phyloP scores from a whole-genome alignment of 2,329 filamentous ascomycete genomes.

The Elsinoe batatas region DNA sequence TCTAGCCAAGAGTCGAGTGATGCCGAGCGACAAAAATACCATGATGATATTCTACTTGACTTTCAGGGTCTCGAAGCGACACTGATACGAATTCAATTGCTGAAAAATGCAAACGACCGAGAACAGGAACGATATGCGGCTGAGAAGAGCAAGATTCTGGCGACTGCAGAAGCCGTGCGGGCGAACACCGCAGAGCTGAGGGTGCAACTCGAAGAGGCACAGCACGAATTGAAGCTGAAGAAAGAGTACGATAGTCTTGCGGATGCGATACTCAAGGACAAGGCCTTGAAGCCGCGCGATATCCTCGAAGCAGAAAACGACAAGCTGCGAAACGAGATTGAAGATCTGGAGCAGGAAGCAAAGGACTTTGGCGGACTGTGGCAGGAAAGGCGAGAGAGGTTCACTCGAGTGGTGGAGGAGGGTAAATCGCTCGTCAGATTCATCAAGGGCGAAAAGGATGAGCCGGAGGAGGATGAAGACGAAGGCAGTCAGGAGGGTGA shows the following conservation, averaged over 20 bases:
- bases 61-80: conserved; percentile 81
- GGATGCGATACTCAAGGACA: conserved; percentile 74
- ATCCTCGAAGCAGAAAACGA: conserved; percentile 69
- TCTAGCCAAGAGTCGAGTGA: conserved; percentile 22
- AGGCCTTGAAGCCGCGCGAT: conserved; percentile 68
- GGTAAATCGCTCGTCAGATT: conserved; percentile 74
- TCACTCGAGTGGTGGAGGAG: conserved; percentile 80
- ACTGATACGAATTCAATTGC: conserved; percentile 78
- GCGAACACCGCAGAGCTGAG: conserved; percentile 64
- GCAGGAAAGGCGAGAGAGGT: conserved; percentile 76
- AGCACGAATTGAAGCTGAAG: conserved; percentile 63
- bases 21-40: conserved; percentile 56
- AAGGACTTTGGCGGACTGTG: conserved; percentile 72
- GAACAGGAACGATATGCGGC: conserved; percentile 76
- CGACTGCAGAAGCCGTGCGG: conserved; percentile 66
- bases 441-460: conserved; percentile 91
- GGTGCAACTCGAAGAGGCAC: conserved; percentile 65
- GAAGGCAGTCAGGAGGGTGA: conserved; percentile 48
- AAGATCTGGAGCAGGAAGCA: conserved; percentile 75
- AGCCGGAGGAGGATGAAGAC: conserved; percentile 74
- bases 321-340: conserved; percentile 81
- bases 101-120: conserved; percentile 68
- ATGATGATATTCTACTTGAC: conserved; percentile 76
- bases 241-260: conserved; percentile 83
- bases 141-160: conserved; percentile 69